Conservation (phyloP, 768 basidiomycete species). For the Tylopilus subfusipes region DNA sequence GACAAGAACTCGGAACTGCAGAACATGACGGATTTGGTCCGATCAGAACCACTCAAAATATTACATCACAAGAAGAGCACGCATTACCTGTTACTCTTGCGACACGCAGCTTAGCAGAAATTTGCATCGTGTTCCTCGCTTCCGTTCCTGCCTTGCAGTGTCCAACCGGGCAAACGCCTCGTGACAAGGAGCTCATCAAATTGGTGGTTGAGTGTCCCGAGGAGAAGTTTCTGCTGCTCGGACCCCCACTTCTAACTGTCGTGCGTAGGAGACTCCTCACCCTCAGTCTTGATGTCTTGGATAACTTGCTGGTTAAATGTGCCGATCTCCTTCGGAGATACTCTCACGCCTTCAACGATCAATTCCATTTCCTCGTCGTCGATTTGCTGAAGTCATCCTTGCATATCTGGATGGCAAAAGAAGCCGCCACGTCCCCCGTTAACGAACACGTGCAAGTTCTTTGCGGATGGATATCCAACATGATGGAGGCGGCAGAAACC, state of each 20-base stretch:
- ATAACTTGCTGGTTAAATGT: slow-evolving; percentile 52
- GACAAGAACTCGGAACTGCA: slow-evolving; percentile 30
- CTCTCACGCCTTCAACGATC: slow-evolving; percentile 50
- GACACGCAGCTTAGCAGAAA: slow-evolving; percentile 39
- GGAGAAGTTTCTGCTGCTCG: slow-evolving; percentile 58
- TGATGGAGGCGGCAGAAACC: slow-evolving; percentile 35
- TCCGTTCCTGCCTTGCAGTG: slow-evolving; percentile 63
- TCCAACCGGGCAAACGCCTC: slow-evolving; percentile 52
- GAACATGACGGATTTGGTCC: slow-evolving; percentile 60
- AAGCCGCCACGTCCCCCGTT: slow-evolving; percentile 32
- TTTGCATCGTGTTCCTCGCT: slow-evolving; percentile 60
- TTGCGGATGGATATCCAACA: slow-evolving; percentile 50
- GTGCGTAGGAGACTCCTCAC: slow-evolving; percentile 53
- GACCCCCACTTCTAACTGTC: slow-evolving; percentile 51
- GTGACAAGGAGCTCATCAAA: slow-evolving; percentile 58
- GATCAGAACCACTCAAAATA: slow-evolving; percentile 40
- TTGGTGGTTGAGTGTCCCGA: slow-evolving; percentile 46
- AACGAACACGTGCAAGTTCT: slow-evolving; percentile 46
- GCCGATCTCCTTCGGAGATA: slow-evolving; percentile 52
- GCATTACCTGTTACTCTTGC: slow-evolving; percentile 27
- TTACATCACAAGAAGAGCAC: slow-evolving; percentile 29
- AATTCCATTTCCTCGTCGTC: slow-evolving; percentile 51
- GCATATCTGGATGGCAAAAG: slow-evolving; percentile 50
- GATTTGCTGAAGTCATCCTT: slow-evolving; percentile 63
- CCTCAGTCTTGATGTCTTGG: slow-evolving; percentile 48